phyloP scores from a whole-genome alignment of 768 basidiomycete genomes.

The Mrakia frigida region DNA sequence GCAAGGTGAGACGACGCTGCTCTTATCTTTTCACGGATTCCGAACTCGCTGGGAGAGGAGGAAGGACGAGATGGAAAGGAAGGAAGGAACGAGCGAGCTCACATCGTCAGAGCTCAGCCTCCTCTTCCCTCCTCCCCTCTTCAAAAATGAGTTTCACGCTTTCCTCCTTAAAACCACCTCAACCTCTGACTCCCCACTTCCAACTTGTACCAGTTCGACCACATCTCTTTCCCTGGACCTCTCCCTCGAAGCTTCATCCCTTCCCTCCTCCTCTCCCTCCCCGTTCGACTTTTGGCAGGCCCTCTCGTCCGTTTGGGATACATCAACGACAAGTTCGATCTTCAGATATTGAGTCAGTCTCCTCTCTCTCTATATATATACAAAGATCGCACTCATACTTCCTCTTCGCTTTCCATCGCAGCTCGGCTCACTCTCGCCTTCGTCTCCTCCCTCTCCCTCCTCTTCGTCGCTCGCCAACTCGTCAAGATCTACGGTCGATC shows the following conservation, averaged over 20 bases:
- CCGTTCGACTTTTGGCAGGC: slow-evolving; percentile 54
- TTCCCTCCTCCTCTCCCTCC: slow-evolving; percentile 47
- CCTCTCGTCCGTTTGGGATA: slow-evolving; percentile 49
- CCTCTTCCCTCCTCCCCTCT: not conserved
- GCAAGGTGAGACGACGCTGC: not conserved
- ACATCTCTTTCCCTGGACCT: slow-evolving; percentile 78
- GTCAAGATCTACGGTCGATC: slow-evolving; percentile 59
- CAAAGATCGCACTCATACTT: not conserved
- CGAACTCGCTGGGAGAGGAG: not conserved
- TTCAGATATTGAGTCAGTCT: slow-evolving; percentile 65
- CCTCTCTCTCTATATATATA: not conserved
- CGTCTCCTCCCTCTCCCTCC: slow-evolving; percentile 59
- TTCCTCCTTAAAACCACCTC: not conserved
- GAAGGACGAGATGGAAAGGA: not conserved
- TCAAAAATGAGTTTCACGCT: not conserved
- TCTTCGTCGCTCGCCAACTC: slow-evolving; percentile 60
- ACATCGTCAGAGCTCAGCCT: not conserved
- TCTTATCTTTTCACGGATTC: too few species aligned
- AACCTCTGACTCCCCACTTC: not conserved
- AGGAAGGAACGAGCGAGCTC: not conserved
- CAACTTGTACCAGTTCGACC: slow-evolving; percentile 67
- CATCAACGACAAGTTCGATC: slow-evolving; percentile 56
- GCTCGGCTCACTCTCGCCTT: slow-evolving; percentile 69
- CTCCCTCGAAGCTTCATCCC: slow-evolving; percentile 85
- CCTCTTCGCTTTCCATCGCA: slow-evolving; percentile 42